These are phyloP conservation scores for Candida sp. DNA, from an alignment of 1,139 yeast genomes.

Conservation along the genomic window DNA sequence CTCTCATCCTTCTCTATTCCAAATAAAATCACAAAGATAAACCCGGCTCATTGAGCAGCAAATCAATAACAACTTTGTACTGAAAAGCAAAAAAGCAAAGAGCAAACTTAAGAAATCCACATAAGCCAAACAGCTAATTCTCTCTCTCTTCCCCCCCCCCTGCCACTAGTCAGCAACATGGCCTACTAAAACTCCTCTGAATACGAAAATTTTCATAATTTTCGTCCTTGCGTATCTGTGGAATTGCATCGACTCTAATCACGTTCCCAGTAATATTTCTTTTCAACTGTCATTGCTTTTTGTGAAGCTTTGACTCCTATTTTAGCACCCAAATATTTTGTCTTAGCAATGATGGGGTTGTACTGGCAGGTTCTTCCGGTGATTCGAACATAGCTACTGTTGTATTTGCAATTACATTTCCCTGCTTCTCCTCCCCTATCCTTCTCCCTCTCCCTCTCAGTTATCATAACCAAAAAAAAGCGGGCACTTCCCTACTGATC, in stretches of 20 bases:
- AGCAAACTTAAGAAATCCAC: neutral
- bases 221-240: neutral
- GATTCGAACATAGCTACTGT: too few relatives aligned
- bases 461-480: neutral
- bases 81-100: neutral
- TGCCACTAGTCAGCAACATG: too few relatives aligned
- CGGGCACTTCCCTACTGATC: too few relatives aligned
- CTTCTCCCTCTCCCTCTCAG: neutral
- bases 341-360: too few relatives aligned
- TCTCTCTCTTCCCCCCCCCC: too few relatives aligned
- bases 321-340: too few relatives aligned
- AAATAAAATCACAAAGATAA: constrained; percentile 1
- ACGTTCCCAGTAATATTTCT: too few relatives aligned
- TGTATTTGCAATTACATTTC: too few relatives aligned
- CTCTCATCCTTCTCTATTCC: neutral
- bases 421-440: neutral
- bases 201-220: neutral
- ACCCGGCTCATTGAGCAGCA: neutral
- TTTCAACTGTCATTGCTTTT: too few relatives aligned
- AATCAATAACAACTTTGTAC: neutral
- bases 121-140: neutral
- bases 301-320: too few relatives aligned
- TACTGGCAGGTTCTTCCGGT: too few relatives aligned
- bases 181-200: neutral
- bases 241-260: too few relatives aligned